phyloP scores from a whole-genome alignment of 2,329 filamentous ascomycete species.

The Diaporthe citri region DNA sequence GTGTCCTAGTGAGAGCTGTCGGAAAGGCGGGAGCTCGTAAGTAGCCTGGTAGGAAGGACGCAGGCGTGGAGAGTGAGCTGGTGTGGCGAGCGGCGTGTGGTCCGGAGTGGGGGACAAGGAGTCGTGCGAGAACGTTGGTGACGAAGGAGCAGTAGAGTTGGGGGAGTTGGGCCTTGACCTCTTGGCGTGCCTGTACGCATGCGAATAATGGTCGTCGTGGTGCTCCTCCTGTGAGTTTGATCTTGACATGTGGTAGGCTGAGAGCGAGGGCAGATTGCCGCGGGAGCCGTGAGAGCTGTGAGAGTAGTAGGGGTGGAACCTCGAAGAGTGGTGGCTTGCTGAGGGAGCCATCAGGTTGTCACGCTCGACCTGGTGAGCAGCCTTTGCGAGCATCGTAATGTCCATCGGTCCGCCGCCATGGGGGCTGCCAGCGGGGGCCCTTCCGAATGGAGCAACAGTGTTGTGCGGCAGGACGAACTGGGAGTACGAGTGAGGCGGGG shows the following conservation, averaged over 20 bases:
- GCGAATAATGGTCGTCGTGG: constrained; percentile 80
- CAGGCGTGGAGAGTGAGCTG: constrained; percentile 92
- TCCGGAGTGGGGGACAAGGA: constrained; percentile 95
- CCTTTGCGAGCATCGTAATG: constrained; percentile 71
- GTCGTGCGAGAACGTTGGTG: constrained; percentile 95
- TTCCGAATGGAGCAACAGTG: constrained; percentile 62
- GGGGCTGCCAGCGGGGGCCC: constrained; percentile 56
- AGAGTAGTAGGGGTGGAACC: constrained; percentile 68
- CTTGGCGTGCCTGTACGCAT: constrained; percentile 80
- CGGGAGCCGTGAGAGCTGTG: constrained; percentile 63
- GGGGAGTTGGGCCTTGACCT: constrained; percentile 93
- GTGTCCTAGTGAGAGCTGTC: constrained; percentile 69
- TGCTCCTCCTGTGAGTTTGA: constrained; percentile 86
- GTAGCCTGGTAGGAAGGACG: constrained; percentile 79
- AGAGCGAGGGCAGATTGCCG: constrained; percentile 79
- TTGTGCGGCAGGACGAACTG: constrained; percentile 70
- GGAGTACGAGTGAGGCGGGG: constrained; percentile 90
- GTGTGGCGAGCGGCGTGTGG: constrained; percentile 97
- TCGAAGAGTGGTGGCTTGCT: constrained; percentile 57
- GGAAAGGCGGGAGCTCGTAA: constrained; percentile 85
- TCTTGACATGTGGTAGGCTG: constrained; percentile 94
- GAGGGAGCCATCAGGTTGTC: constrained; percentile 60
- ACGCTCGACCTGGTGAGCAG: constrained; percentile 72
- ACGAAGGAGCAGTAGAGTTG: constrained; percentile 94
- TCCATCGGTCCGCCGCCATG: constrained; percentile 58